phyloP scores from a whole-genome alignment of 139 green algal species.

The Chlamydomonas schloesseri region DNA sequence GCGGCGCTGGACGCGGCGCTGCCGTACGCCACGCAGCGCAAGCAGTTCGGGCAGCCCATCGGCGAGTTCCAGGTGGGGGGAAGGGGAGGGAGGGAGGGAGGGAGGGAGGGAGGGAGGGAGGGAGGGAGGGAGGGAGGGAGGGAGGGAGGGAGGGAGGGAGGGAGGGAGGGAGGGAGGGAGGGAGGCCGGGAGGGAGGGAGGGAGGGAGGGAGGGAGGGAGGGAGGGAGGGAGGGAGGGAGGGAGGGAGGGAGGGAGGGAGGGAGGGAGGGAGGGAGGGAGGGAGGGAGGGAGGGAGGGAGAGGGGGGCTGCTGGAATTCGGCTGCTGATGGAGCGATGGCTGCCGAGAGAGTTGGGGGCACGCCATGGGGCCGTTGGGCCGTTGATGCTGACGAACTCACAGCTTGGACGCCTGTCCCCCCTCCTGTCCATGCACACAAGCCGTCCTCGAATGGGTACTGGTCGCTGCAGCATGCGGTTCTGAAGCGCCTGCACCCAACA shows the following conservation, averaged over 20 bases:
- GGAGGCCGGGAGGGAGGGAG: background rate
- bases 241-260: background rate
- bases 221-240: background rate
- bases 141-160: constrained; percentile 36
- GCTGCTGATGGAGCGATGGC: too few relatives aligned
- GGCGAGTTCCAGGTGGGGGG: constrained; percentile 87
- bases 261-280: too few relatives aligned
- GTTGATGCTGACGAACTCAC: too few relatives aligned
- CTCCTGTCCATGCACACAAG: too few relatives aligned
- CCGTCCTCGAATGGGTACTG: too few relatives aligned
- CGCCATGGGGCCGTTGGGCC: too few relatives aligned
- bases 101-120: background rate
- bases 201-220: background rate
- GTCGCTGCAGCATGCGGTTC: too few relatives aligned
- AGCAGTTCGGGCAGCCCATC: constrained; percentile 91
- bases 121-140: constrained; percentile 47
- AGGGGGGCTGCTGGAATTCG: too few relatives aligned
- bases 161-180: background rate
- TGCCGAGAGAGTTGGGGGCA: too few relatives aligned
- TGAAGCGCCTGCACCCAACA: too few relatives aligned
- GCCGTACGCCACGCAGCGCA: constrained; percentile 86
- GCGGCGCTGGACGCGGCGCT: constrained; percentile 81
- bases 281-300: too few relatives aligned
- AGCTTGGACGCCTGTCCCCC: too few relatives aligned
- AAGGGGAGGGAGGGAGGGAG: background rate